phyloP scores from a whole-genome alignment of 140 eudicot species.

The Stevia rebaudiana region DNA sequence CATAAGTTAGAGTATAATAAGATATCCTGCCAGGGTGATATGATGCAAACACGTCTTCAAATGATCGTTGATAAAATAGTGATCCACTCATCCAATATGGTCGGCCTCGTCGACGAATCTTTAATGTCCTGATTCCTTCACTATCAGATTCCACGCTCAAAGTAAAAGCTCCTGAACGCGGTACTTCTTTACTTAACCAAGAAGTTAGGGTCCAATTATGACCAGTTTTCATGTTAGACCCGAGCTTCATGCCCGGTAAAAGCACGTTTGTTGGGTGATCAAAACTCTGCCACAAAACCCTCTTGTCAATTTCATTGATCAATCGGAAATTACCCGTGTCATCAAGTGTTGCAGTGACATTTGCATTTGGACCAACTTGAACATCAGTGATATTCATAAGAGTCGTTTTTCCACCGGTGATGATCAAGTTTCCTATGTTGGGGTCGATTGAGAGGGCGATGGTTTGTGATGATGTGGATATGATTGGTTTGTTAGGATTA shows the following conservation, averaged over 20 bases:
- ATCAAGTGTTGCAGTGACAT: constrained; percentile 25
- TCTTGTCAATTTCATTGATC: neutral
- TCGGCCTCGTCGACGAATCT: neutral
- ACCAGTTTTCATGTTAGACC: constrained; percentile 41
- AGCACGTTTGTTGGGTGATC: constrained; percentile 44
- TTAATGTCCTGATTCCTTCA: neutral
- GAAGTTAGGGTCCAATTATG: neutral
- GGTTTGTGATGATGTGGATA: neutral
- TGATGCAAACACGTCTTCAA: neutral
- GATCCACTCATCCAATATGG: neutral
- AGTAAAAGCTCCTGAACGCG: neutral
- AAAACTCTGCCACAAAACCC: constrained; percentile 44
- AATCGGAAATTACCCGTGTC: constrained; percentile 43
- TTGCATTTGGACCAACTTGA: constrained; percentile 17
- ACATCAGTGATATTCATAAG: constrained; percentile 19
- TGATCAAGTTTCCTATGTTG: constrained; percentile 28
- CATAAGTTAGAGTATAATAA: constrained; percentile 11
- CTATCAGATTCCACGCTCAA: neutral
- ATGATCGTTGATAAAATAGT: too few relatives aligned
- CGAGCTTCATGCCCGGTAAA: constrained; percentile 57
- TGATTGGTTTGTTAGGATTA: constrained; percentile 31
- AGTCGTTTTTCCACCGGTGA: constrained; percentile 7
- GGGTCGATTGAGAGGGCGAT: constrained; percentile 24
- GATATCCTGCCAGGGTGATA: neutral
- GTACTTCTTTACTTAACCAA: neutral